Evolutionary conservation across 441 rosid genomes (phyloP).

Genomic region (Biscutella laevigata): DNA sequence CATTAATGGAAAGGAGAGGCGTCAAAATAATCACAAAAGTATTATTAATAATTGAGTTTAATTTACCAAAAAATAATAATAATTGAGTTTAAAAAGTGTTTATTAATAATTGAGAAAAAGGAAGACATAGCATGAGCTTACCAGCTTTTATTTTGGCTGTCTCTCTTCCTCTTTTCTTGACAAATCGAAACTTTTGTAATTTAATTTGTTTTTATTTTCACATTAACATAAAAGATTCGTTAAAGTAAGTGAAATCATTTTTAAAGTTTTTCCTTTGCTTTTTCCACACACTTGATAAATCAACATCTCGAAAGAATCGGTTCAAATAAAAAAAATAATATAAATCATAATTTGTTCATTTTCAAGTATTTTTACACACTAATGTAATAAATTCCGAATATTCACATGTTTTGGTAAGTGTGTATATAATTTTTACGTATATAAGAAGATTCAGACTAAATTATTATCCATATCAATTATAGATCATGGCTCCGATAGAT

Average conservation of each 20-base stretch:
- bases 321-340: background rate
- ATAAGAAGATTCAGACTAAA: too few relatives aligned
- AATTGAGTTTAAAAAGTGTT: too few relatives aligned
- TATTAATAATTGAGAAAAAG: slow-evolving; percentile 16
- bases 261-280: slow-evolving; percentile 9
- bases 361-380: too few relatives aligned
- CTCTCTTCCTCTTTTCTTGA: slow-evolving; percentile 25
- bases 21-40: slow-evolving; percentile 17
- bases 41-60: too few relatives aligned
- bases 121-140: slow-evolving; percentile 27
- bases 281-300: slow-evolving; percentile 12
- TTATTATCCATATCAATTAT: too few relatives aligned
- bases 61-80: too few relatives aligned
- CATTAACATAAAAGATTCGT: background rate
- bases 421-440: too few relatives aligned
- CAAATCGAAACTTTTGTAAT: slow-evolving; percentile 17
- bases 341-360: too few relatives aligned
- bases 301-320: slow-evolving; percentile 16
- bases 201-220: background rate
- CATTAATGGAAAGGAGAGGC: background rate
- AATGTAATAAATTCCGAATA: too few relatives aligned
- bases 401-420: too few relatives aligned
- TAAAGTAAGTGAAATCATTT: slow-evolving; percentile 22
- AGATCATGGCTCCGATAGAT: too few relatives aligned
- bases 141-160: slow-evolving; percentile 22